These are phyloP conservation scores for Tylopilus cervinicoccineus DNA, from an alignment of 768 basidiomycete species.

Conservation along the genomic window DNA sequence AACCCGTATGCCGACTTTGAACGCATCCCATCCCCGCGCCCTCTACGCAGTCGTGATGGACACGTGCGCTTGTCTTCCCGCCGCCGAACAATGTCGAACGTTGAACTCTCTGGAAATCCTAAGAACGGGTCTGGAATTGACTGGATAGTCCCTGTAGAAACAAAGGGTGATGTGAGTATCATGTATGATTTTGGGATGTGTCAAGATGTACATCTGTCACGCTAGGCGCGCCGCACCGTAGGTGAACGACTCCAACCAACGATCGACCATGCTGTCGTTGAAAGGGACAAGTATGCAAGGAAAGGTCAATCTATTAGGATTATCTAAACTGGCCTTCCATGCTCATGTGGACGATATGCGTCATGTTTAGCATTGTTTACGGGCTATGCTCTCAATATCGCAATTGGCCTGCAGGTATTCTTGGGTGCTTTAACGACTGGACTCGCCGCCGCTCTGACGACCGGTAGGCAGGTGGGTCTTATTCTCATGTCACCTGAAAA, in stretches of 20 bases:
- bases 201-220: neutral
- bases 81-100: constrained; percentile 1
- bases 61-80: constrained; percentile 11
- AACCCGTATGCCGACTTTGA: constrained; percentile 11
- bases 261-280: constrained; percentile 40
- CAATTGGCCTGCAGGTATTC: constrained; percentile 60
- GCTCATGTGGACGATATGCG: neutral
- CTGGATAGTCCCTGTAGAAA: constrained; percentile 26
- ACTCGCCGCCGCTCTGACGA: constrained; percentile 45
- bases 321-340: neutral
- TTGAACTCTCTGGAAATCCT: neutral
- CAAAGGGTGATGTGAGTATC: constrained; percentile 17
- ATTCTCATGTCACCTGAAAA: no score
- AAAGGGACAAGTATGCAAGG: constrained; percentile 42
- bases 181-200: neutral
- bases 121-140: constrained; percentile 14
- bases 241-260: constrained; percentile 55
- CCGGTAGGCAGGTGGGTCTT: constrained; percentile 38
- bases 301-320: constrained; percentile 36
- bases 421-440: constrained; percentile 68
- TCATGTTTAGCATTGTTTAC: constrained; percentile 28
- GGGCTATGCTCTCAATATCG: constrained; percentile 37
- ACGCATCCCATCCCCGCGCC: neutral
- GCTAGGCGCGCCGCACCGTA: constrained; percentile 35
- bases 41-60: constrained; percentile 16